phyloP scores from a whole-genome alignment of 2,329 filamentous ascomycete genomes.

The Capronia americana region DNA sequence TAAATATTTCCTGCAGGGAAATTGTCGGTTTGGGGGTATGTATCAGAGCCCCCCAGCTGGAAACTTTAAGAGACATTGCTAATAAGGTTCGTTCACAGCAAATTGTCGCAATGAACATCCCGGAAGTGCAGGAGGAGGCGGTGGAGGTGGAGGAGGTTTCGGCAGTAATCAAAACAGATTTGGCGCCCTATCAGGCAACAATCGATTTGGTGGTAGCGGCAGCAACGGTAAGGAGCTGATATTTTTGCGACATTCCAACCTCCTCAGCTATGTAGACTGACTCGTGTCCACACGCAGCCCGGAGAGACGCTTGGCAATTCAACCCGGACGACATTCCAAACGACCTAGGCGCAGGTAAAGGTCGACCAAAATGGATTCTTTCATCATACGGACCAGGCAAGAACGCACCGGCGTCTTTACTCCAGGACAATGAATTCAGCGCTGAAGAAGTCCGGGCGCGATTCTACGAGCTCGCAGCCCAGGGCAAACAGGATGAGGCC shows the following conservation, averaged over 20 bases:
- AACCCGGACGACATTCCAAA: slow-evolving; percentile 65
- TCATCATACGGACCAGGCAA: slow-evolving; percentile 82
- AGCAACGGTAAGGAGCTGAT: slow-evolving; percentile 25
- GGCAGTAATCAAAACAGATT: slow-evolving; percentile 31
- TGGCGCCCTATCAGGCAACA: slow-evolving; percentile 36
- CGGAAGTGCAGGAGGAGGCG: slow-evolving; percentile 42
- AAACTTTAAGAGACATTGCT: slow-evolving; percentile 2
- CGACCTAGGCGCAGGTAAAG: slow-evolving; percentile 67
- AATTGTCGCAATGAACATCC: slow-evolving; percentile 67
- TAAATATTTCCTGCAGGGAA: slow-evolving; percentile 68
- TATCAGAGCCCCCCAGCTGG: not conserved
- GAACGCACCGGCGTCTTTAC: slow-evolving; percentile 79
- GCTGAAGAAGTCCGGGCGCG: slow-evolving; percentile 81
- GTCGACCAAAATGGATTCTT: slow-evolving; percentile 82
- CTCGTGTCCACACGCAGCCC: slow-evolving; percentile 31
- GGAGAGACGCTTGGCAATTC: slow-evolving; percentile 50
- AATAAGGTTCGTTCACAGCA: slow-evolving; percentile 49
- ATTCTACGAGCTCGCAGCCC: slow-evolving; percentile 69
- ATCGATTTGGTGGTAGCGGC: slow-evolving; percentile 24
- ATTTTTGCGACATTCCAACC: not conserved
- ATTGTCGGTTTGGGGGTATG: slow-evolving; percentile 69
- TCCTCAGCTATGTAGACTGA: slow-evolving; percentile 14
- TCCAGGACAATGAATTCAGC: slow-evolving; percentile 86
- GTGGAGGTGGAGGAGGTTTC: slow-evolving; percentile 2
- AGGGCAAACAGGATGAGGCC: slow-evolving; percentile 60